Conservation (phyloP, 2,329 filamentous ascomycete genomes). For the Clarireedia hainanense region DNA sequence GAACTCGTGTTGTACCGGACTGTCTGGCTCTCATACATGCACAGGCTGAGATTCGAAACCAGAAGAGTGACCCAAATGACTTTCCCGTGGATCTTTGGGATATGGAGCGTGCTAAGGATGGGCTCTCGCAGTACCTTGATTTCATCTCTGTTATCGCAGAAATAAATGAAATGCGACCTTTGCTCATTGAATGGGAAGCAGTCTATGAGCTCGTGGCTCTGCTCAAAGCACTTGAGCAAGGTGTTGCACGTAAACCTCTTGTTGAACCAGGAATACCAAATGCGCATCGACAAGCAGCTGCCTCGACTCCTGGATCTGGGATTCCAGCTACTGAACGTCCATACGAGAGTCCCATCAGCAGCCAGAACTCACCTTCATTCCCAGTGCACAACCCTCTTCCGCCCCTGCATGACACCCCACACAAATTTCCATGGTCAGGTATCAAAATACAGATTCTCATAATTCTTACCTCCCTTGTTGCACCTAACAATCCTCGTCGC, state of each 20-base stretch:
- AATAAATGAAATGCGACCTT: conserved; percentile 71
- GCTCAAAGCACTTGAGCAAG: conserved; percentile 78
- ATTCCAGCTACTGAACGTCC: conserved; percentile 52
- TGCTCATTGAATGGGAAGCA: conserved; percentile 87
- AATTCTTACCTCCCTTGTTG: conserved; percentile 81
- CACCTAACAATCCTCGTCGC: conserved; percentile 60
- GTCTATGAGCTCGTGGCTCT: conserved; percentile 83
- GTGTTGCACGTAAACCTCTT: conserved; percentile 74
- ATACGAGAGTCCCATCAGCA: conserved; percentile 39
- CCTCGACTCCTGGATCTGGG: conserved; percentile 1
- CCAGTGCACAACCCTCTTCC: conserved; percentile 32
- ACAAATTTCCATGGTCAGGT: conserved; percentile 60
- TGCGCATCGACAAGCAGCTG: conserved; percentile 28
- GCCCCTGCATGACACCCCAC: conserved; percentile 53
- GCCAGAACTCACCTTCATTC: conserved; percentile 19
- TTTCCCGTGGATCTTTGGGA: conserved; percentile 96
- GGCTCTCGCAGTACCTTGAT: conserved; percentile 87
- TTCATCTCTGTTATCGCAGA: conserved; percentile 88
- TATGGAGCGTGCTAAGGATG: conserved; percentile 94
- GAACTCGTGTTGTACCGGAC: conserved; percentile 86
- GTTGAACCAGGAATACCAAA: conserved; percentile 35
- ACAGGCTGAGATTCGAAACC: conserved; percentile 79
- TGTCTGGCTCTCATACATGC: conserved; percentile 91
- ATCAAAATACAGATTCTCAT: conserved; percentile 90
- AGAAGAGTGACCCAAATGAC: conserved; percentile 68